phyloP scores from a whole-genome alignment of 192 early-diverging fungal genomes.

The Umbelopsis vinacea region DNA sequence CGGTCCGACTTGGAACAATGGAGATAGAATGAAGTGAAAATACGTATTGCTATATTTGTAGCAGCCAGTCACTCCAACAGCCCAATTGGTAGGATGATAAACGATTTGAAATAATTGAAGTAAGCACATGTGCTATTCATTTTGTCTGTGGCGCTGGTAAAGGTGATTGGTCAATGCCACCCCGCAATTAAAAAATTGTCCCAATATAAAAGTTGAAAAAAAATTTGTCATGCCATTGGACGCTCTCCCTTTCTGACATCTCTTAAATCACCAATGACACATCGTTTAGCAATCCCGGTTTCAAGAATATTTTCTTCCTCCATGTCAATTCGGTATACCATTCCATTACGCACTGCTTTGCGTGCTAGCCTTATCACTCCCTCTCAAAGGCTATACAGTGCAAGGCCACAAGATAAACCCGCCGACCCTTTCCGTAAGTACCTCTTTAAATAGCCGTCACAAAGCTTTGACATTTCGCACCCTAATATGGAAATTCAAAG shows the following conservation, averaged over 20 bases:
- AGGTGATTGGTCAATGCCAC: slow-evolving; percentile 13
- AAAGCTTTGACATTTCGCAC: slow-evolving; percentile 8
- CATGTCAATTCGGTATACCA: not conserved
- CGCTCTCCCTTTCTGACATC: slow-evolving; percentile 4
- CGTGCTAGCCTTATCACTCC: not conserved
- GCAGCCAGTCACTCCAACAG: too few relatives aligned
- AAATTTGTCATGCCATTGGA: slow-evolving; percentile 13
- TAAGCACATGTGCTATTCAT: not conserved
- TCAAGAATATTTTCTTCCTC: not conserved
- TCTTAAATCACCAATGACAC: not conserved
- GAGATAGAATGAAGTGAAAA: too few relatives aligned
- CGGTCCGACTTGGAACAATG: not conserved
- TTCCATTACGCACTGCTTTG: not conserved
- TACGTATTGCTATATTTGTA: too few relatives aligned
- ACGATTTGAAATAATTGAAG: too few relatives aligned
- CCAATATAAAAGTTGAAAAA: not conserved
- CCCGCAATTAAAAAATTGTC: not conserved
- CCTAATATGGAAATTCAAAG: slow-evolving; percentile 29
- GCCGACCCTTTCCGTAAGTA: slow-evolving; percentile 7
- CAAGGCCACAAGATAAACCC: slow-evolving; percentile 15
- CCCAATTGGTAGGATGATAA: not conserved
- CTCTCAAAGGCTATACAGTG: slow-evolving; percentile 7
- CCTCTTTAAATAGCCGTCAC: not conserved
- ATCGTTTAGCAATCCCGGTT: not conserved
- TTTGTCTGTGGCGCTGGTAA: not conserved